A percentile compares a stretch with the other conserved stretches of the same genome.
Evolutionary conservation across 371 early-diverging fungal species (phyloP).

Genomic region (Umbelopsis sp.): DNA sequence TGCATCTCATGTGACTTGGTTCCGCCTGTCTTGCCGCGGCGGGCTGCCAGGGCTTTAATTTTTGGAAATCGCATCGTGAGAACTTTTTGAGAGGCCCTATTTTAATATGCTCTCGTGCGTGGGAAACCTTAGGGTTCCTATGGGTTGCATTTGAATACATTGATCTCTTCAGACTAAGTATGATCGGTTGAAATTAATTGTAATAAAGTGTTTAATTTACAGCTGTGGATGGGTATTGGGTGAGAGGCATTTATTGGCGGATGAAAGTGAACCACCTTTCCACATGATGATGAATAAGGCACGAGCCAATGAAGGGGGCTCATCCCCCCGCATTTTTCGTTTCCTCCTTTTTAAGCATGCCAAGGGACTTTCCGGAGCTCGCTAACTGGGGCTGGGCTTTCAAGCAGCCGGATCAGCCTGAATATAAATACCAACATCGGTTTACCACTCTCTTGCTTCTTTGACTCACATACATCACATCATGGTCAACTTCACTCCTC

Average conservation of each 20-base stretch:
- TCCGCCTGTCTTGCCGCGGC: background rate
- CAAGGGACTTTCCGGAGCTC: constrained; percentile 18
- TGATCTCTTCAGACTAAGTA: too few relatives aligned
- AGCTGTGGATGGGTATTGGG: too few relatives aligned
- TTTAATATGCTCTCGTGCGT: background rate
- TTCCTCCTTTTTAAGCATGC: constrained; percentile 11
- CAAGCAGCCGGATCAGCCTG: constrained; percentile 5
- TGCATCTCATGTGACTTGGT: constrained; percentile 19
- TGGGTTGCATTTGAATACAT: too few relatives aligned
- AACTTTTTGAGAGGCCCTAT: constrained; percentile 1
- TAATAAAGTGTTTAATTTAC: too few relatives aligned
- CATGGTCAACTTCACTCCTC: constrained; percentile 20
- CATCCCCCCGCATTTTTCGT: constrained; percentile 9
- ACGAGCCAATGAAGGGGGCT: constrained; percentile 8
- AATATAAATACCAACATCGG: background rate
- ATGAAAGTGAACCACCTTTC: background rate
- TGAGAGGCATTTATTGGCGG: background rate
- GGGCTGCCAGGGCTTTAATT: background rate
- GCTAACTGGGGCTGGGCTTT: background rate
- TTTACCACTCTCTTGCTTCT: background rate
- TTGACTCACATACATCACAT: constrained; percentile 7
- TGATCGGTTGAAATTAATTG: too few relatives aligned
- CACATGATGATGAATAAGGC: constrained; percentile 19
- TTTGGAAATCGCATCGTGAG: background rate
- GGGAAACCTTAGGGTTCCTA: background rate